Evolutionary conservation across 1,284 basidiomycete species (phyloP).

Genomic region (Ustilago trichophora): DNA sequence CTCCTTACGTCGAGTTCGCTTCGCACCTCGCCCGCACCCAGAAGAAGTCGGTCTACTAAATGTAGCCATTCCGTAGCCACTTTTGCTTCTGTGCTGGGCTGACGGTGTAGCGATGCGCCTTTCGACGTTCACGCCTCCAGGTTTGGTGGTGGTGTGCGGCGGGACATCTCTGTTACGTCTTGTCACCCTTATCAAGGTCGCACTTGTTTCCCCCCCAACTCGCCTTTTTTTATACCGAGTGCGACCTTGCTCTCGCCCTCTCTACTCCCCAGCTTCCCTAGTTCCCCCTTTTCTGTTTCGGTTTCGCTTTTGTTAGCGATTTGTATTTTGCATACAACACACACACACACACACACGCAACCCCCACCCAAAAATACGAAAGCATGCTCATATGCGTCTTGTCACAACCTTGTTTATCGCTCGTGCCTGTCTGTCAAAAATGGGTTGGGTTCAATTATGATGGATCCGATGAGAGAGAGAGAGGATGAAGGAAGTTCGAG

Average conservation of each 20-base stretch:
- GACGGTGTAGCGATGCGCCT: not conserved
- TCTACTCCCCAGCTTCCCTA: slow-evolving; percentile 37
- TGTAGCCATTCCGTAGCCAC: slow-evolving; percentile 2
- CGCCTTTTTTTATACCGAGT: not conserved
- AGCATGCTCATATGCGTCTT: slow-evolving; percentile 40
- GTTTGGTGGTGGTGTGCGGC: not conserved
- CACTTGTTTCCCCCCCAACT: not conserved
- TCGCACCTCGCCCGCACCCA: slow-evolving; percentile 62
- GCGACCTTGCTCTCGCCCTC: slow-evolving; percentile 39
- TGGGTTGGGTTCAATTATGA: too few species aligned
- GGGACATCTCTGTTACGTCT: not conserved
- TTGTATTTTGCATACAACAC: slow-evolving; percentile 42
- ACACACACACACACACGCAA: slow-evolving; percentile 10
- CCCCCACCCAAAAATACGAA: slow-evolving; percentile 24
- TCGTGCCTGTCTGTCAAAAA: not conserved
- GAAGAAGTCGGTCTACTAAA: slow-evolving; percentile 60
- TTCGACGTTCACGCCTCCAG: slow-evolving; percentile 1
- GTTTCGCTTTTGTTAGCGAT: slow-evolving; percentile 5
- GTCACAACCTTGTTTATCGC: slow-evolving; percentile 13
- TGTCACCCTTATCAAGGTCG: slow-evolving; percentile 5
- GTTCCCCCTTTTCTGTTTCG: slow-evolving; percentile 16
- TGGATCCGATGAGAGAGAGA: not conserved
- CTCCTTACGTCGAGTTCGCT: slow-evolving; percentile 64
- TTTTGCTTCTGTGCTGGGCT: not conserved
- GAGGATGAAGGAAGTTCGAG: too few species aligned